Conservation (phyloP, 768 basidiomycete species). For the Tylopilus intermedius region DNA sequence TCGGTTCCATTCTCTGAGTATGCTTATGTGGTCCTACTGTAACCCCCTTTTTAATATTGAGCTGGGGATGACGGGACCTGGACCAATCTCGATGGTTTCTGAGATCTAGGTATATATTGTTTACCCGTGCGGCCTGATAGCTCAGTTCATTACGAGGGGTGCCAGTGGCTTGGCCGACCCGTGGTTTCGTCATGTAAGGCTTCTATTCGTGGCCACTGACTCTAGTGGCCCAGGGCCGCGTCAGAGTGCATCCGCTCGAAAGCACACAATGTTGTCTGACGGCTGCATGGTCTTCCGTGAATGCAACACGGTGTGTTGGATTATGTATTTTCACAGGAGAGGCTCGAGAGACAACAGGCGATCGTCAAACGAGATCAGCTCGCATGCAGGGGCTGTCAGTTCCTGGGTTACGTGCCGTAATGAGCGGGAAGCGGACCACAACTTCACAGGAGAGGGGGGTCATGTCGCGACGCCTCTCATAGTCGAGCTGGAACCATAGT, state of each 20-base stretch:
- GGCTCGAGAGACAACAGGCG: slow-evolving; percentile 9
- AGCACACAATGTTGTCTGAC: slow-evolving; percentile 2
- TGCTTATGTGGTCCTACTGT: background rate
- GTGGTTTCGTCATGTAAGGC: slow-evolving; percentile 13
- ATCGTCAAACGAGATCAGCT: slow-evolving; percentile 21
- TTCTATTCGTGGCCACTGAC: slow-evolving; percentile 14
- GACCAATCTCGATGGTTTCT: slow-evolving; percentile 2
- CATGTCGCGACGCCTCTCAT: slow-evolving; percentile 5
- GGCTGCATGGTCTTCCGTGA: background rate
- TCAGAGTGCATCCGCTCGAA: background rate
- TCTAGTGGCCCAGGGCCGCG: slow-evolving; percentile 2
- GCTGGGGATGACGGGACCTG: background rate
- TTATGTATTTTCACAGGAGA: slow-evolving; percentile 14
- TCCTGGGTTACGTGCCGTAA: slow-evolving; percentile 27
- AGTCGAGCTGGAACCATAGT: background rate
- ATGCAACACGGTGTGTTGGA: background rate
- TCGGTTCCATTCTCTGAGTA: slow-evolving; percentile 19
- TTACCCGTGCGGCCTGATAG: slow-evolving; percentile 13
- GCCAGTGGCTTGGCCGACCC: slow-evolving; percentile 12
- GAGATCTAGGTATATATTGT: background rate
- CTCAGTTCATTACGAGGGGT: slow-evolving; percentile 20
- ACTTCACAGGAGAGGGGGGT: slow-evolving; percentile 4
- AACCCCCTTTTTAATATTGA: slow-evolving; percentile 1
- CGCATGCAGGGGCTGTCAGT: slow-evolving; percentile 4
- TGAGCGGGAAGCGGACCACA: slow-evolving; percentile 11